phyloP scores from a whole-genome alignment of 164 flowering plant species.

The Kingdonia uniflora region DNA sequence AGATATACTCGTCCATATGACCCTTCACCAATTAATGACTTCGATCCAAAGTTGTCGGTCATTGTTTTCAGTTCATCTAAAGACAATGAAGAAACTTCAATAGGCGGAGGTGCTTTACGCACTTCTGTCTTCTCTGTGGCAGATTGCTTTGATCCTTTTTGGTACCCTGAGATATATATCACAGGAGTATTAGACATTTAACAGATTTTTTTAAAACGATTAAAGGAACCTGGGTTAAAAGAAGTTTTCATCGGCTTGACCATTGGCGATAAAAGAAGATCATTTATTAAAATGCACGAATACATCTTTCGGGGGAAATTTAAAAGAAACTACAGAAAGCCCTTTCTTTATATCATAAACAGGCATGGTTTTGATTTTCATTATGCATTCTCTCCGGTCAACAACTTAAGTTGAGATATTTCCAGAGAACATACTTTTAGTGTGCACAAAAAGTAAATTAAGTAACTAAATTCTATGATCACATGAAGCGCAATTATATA shows the following conservation, averaged over 20 bases:
- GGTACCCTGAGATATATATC: slow-evolving; percentile 26
- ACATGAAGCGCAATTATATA: too few species aligned
- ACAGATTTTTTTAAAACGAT: not conserved
- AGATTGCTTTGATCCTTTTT: slow-evolving; percentile 37
- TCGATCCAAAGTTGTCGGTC: slow-evolving; percentile 91
- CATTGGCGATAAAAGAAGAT: too few species aligned
- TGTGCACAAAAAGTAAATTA: too few species aligned
- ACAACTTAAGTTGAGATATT: too few species aligned
- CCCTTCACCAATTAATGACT: slow-evolving; percentile 92
- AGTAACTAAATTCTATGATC: too few species aligned
- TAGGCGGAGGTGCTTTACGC: slow-evolving; percentile 58
- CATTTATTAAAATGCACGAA: too few species aligned
- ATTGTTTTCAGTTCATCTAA: slow-evolving; percentile 80
- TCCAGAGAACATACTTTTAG: too few species aligned
- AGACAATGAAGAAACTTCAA: slow-evolving; percentile 75
- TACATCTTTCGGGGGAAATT: too few species aligned
- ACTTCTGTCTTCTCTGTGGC: slow-evolving; percentile 35
- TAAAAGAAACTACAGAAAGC: not conserved
- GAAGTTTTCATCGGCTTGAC: not conserved
- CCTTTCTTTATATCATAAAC: too few species aligned
- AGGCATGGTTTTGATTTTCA: too few species aligned
- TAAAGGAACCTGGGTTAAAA: not conserved
- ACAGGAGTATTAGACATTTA: not conserved
- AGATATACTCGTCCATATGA: slow-evolving; percentile 94
- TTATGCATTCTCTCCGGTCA: too few species aligned